Conservation (phyloP, 805 yeast genomes). For the Yarrowia deformans region DNA sequence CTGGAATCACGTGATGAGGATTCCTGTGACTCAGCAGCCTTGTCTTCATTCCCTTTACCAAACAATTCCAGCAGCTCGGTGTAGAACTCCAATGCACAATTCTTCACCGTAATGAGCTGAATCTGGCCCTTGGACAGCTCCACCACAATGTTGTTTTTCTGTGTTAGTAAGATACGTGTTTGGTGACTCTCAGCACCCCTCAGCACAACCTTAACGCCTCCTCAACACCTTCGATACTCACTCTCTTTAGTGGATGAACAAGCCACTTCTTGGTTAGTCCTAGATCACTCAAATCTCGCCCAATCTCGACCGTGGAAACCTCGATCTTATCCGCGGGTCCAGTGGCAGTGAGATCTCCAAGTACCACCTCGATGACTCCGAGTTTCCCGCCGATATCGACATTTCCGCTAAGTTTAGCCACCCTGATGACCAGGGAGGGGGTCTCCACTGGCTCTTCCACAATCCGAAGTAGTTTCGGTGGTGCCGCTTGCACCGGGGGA, state of each 20-base stretch:
- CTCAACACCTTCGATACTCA: slow-evolving; percentile 6
- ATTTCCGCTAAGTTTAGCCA: background rate
- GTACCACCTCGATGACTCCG: slow-evolving; percentile 7
- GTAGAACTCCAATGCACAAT: slow-evolving; percentile 55
- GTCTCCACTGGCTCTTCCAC: slow-evolving; percentile 17
- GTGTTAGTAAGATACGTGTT: background rate
- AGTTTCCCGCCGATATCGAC: background rate
- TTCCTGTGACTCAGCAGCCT: background rate
- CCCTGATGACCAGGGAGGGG: background rate
- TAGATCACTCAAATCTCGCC: slow-evolving; percentile 21
- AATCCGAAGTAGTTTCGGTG: slow-evolving; percentile 14
- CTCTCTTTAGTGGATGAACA: slow-evolving; percentile 20
- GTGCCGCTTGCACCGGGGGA: background rate
- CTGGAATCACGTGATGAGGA: background rate
- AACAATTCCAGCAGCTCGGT: slow-evolving; percentile 62
- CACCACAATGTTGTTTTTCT: slow-evolving; percentile 44
- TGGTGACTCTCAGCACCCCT: too few relatives aligned
- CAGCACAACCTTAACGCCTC: too few relatives aligned
- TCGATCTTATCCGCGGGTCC: slow-evolving; percentile 19
- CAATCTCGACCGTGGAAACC: slow-evolving; percentile 10
- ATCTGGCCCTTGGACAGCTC: slow-evolving; percentile 51
- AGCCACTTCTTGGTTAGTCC: slow-evolving; percentile 7
- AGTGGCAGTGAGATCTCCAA: slow-evolving; percentile 4
- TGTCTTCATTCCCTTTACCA: slow-evolving; percentile 41
- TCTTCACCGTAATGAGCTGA: slow-evolving; percentile 57